Conservation (phyloP, 2,329 filamentous ascomycete species). For the Lecanicillium sp. region DNA sequence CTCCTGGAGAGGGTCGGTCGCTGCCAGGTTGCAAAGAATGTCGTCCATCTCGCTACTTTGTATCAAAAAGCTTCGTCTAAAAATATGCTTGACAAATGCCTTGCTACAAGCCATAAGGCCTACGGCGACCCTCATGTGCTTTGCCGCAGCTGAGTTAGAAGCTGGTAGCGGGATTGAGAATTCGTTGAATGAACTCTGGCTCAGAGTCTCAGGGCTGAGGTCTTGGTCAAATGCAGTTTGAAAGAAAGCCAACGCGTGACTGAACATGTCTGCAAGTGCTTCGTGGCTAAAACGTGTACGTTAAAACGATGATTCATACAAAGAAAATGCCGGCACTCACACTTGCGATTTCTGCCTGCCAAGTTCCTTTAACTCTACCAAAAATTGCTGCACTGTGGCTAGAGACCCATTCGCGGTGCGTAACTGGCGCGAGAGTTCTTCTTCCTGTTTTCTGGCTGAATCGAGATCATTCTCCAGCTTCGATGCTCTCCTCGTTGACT, state of each 20-base stretch:
- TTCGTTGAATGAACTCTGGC: neutral
- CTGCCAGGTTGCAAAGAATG: neutral
- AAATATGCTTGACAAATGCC: neutral
- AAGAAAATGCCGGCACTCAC: neutral
- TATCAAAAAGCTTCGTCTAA: neutral
- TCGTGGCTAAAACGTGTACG: neutral
- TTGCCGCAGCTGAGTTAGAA: slow-evolving; percentile 1
- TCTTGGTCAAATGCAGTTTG: neutral
- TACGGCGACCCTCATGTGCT: slow-evolving; percentile 1
- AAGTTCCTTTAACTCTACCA: neutral
- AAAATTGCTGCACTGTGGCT: neutral
- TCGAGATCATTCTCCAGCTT: too few species aligned
- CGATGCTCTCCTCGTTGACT: too few species aligned
- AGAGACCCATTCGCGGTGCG: neutral
- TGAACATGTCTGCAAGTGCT: neutral
- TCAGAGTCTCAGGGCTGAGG: neutral
- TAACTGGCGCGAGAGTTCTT: too few species aligned
- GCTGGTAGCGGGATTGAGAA: slow-evolving; percentile 1
- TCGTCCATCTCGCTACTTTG: neutral
- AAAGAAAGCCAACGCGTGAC: neutral
- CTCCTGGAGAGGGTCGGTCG: neutral
- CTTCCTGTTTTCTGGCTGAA: too few species aligned
- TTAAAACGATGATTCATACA: neutral
- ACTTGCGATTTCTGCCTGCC: neutral
- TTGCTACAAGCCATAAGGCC: neutral